Evolutionary conservation across 202 grass and related monocot species (phyloP), one percentile per base, ranked within the genome.

Genomic region (Elaeis oleifera): DNA sequence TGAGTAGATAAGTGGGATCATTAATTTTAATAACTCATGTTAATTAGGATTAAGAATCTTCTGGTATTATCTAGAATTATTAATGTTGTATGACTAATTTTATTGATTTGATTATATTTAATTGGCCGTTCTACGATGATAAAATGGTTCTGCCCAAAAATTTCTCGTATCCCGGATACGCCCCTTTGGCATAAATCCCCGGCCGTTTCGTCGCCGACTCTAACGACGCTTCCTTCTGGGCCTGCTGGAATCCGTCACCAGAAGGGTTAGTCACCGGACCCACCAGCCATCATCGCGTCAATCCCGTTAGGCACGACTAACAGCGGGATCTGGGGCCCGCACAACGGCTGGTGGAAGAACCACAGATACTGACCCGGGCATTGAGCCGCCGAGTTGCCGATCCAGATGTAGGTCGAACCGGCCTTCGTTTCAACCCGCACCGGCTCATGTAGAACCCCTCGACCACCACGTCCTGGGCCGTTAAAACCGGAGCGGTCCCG

Each of bases 231-330:
- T 71, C 80, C 68, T 25, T 80, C 18, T 23, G 80, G 68, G 83
- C 88, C 61, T 87, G 88, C 49, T 73, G 87, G 67, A 80, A 92
- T 22, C 88, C 88, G 56, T 84, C 57, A 92, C 13, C 83, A 83
- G 20, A 20, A 20, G 20, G 20, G 64, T 92, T 84, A 61, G 83
- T 84, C 20, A 70, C 71, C 0, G 84, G 49, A 36, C 84, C 84
- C 0, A 83, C 88, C 20, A 87, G 20, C 20, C 20, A 20, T 20
- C 74, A 87, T 79, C 58, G 83, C 83, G 65, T 92, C 88, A 53
- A 71, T 13, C 15, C 80, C 83, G 49, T 71, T 92, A 0, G 88
- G 88, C 0, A 83, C 49, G 54, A 76, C 71, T 29, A 92, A 65
- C 53, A 80, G 67, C 50, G 83, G 77, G 16, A 63, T 18, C 71